Base-by-base conservation (phyloP, 2,329 filamentous ascomycete species). In the Trichophyton schoenleinii region DNA sequence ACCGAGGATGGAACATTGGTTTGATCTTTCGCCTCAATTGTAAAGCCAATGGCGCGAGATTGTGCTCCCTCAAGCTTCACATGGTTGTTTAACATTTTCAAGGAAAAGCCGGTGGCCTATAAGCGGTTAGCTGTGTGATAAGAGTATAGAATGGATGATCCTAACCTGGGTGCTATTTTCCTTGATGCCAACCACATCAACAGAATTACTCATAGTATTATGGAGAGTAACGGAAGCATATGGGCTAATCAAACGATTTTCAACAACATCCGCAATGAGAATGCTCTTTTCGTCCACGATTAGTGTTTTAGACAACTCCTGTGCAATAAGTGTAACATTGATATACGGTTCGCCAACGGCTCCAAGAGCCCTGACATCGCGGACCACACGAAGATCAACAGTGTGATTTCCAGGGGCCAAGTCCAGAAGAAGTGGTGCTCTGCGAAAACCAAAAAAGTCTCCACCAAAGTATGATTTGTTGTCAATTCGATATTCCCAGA, bases 331-430 rank as follows among this genome's bases (percentile, higher is more conserved):
- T 1, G 68, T 68, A 34, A 81, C 70, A 22, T 75, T 71, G 15
- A 83, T 71, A 2, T 65, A 73, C 6, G 80, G 79, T 25, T 75
- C 70, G n/a, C 72, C 74, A 36, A 78, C 71, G 3, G 78, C 81
- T 44, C 81, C 81, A 68, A 82, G 78, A 5, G 79, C 77, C 62
- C 82, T 74, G n/a, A 83, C 79, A 71, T 84, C 82, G 64, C 81
- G 75, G 15, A 80, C 71, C 3, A 83, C 70, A 31, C 81, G 78
- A 9, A 83, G 46, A 64, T 83, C 79, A 55, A 85, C 67, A 28
- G 69, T 70, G 70, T 84, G 81, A 13, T 64, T 64, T 20, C 82
- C 82, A 20, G 79, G 79, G 1, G 69, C 63, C 13, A 84, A 72
- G 48, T 76, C 72, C 13, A 83, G 64, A 2, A 82, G 75, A 22